phyloP scores from a whole-genome alignment of 257 asterid genomes.

The Ligustrum vulgare region DNA sequence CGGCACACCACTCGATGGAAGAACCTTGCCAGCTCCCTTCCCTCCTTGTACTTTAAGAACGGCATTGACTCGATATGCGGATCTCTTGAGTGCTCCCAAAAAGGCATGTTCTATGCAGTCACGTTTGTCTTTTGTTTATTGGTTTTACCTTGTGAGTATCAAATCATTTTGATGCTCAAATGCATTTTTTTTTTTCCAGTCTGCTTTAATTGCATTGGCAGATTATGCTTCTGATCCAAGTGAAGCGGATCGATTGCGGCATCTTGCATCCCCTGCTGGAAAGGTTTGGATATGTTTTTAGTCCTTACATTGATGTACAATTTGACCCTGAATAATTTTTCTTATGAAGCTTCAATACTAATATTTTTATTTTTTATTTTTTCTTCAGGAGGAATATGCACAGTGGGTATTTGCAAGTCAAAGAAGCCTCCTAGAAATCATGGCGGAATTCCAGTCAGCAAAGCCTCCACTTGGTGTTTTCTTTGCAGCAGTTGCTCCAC shows the following conservation, averaged over 20 bases:
- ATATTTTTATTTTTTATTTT: not conserved
- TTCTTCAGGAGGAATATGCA: slow-evolving; percentile 76
- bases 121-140: not conserved
- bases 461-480: slow-evolving; percentile 90
- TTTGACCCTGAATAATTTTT: not conserved
- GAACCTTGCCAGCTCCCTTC: slow-evolving; percentile 80
- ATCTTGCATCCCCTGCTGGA: slow-evolving; percentile 91
- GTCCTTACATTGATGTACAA: not conserved
- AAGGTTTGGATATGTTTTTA: slow-evolving; percentile 55
- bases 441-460: slow-evolving; percentile 85
- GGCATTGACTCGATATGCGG: slow-evolving; percentile 80
- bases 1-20: slow-evolving; percentile 75
- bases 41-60: slow-evolving; percentile 89
- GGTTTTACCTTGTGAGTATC: slow-evolving; percentile 12
- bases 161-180: slow-evolving; percentile 20
- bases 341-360: slow-evolving; percentile 15
- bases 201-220: slow-evolving; percentile 77
- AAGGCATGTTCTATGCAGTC: slow-evolving; percentile 48
- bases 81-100: slow-evolving; percentile 85
- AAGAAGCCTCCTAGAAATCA: slow-evolving; percentile 88
- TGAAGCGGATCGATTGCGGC: slow-evolving; percentile 73
- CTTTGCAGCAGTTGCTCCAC: slow-evolving; percentile 92
- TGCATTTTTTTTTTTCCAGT: slow-evolving; percentile 39
- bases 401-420: slow-evolving; percentile 74
- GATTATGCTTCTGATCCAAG: slow-evolving; percentile 79